Base-by-base conservation (phyloP, 1,284 basidiomycete species). In the Mycosarcoma mackinlayi region DNA sequence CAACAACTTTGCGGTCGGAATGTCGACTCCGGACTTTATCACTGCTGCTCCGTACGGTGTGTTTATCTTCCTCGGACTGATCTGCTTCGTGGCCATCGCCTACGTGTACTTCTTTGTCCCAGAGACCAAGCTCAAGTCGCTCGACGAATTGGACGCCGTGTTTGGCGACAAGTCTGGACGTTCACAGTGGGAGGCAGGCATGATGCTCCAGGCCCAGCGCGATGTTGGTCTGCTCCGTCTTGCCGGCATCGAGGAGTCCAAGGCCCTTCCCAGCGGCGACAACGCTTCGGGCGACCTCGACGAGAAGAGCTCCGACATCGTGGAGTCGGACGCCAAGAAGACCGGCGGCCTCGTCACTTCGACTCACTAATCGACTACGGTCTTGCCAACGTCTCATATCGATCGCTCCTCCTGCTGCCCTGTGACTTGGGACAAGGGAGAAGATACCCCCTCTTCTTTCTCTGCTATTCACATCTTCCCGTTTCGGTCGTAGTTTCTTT, bases 81-180 rank as follows among this genome's bases (percentile, higher is more conserved):
- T 90, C 4, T 91, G 89, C 75, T 86, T 88, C 59, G 60, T 85
- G 3, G 89, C 87, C 0, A 89, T 89, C 69, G 73, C 89, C 42
- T 78, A 69, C 51, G 75, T 84, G 45, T 57, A 86, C 2, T 86
- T 88, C 67, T 53, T 84, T 59, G 88, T 92, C 0, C 91, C 90
- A 1, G 91, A 92, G 83, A 92, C 91, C 16, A 89, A 89, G 34
- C 88, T 88, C 52, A 84, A 90, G 14, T 88, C 90, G 10, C 83
- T 92, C 2, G 91, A 92, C 72, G 90, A 91, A 79, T 88, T 92
- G 28, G 73, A 76, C 28, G 72, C 55, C 23, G 41, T 70, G 10
- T 74, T 74, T 35, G 72, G 72, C 19, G 72, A 74, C 67, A 60
- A 74, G 34, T 67, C 59, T 18, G 72, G 72, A 10, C 45, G 72